Conservation (phyloP, 2,329 filamentous ascomycete species). For the Neopestalotiopsis sp. region DNA sequence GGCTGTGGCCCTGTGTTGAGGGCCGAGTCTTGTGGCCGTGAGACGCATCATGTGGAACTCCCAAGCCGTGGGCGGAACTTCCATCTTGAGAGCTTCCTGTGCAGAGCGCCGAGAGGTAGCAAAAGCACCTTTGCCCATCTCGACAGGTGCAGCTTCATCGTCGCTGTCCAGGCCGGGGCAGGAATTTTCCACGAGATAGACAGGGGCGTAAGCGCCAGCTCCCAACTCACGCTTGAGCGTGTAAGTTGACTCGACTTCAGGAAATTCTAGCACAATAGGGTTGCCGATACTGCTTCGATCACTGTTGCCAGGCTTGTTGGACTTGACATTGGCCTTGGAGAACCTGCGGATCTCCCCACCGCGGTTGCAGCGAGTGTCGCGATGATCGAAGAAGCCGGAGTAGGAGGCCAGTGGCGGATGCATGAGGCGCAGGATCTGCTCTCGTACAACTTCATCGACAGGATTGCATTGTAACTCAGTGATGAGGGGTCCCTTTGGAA, state of each 20-base stretch:
- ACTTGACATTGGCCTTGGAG: constrained; percentile 68
- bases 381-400: constrained; percentile 79
- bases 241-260: constrained; percentile 70
- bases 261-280: constrained; percentile 71
- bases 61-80: constrained; percentile 86
- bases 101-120: constrained; percentile 58
- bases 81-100: constrained; percentile 93
- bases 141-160: constrained; percentile 46
- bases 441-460: constrained; percentile 75
- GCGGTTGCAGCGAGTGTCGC: constrained; percentile 65
- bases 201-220: constrained; percentile 91
- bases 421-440: constrained; percentile 75
- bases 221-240: constrained; percentile 85
- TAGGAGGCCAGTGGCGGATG: constrained; percentile 77
- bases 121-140: constrained; percentile 68
- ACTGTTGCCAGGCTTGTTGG: constrained; percentile 62
- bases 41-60: constrained; percentile 96
- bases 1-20: constrained; percentile 71
- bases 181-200: constrained; percentile 87
- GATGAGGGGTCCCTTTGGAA: constrained; percentile 74
- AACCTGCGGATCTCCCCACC: constrained; percentile 82
- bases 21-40: constrained; percentile 75
- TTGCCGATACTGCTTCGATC: constrained; percentile 62
- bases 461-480: constrained; percentile 88
- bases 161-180: constrained; percentile 47